These are phyloP conservation scores for Ulmus americana DNA, from an alignment of 331 rosid species.

Conservation along the genomic window DNA sequence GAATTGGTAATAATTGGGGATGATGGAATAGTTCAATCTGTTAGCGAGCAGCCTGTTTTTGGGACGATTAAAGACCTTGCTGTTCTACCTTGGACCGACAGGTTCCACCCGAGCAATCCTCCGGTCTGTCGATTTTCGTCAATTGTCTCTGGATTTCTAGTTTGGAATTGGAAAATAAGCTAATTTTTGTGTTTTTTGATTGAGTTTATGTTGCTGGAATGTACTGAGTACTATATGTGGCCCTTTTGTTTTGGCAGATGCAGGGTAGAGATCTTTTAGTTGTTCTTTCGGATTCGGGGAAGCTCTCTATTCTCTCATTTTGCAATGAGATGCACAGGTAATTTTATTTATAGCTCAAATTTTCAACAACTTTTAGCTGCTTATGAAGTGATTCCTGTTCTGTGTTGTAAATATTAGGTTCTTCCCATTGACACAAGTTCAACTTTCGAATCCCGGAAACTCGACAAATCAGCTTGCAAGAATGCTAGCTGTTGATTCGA, in stretches of 20 bases:
- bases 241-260: slow-evolving; percentile 40
- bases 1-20: slow-evolving; percentile 72
- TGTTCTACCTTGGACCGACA: slow-evolving; percentile 74
- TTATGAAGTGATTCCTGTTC: slow-evolving; percentile 5
- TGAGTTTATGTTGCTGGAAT: background rate
- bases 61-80: slow-evolving; percentile 85
- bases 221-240: slow-evolving; percentile 16
- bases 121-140: slow-evolving; percentile 41
- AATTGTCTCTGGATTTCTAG: background rate
- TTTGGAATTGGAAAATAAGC: background rate
- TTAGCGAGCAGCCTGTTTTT: slow-evolving; percentile 86
- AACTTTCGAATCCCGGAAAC: slow-evolving; percentile 79
- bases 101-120: slow-evolving; percentile 36
- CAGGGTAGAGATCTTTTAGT: slow-evolving; percentile 74
- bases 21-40: slow-evolving; percentile 72
- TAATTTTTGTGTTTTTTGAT: background rate
- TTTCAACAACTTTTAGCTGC: slow-evolving; percentile 2
- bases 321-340: slow-evolving; percentile 97
- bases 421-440: slow-evolving; percentile 64
- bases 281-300: slow-evolving; percentile 90
- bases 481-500: slow-evolving; percentile 72
- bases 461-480: slow-evolving; percentile 67
- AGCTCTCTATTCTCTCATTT: slow-evolving; percentile 81
- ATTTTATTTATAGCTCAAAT: slow-evolving; percentile 7
- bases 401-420: slow-evolving; percentile 39